Conservation (phyloP, 108 stramenopile species). For the Cyclotella kingstonii region DNA sequence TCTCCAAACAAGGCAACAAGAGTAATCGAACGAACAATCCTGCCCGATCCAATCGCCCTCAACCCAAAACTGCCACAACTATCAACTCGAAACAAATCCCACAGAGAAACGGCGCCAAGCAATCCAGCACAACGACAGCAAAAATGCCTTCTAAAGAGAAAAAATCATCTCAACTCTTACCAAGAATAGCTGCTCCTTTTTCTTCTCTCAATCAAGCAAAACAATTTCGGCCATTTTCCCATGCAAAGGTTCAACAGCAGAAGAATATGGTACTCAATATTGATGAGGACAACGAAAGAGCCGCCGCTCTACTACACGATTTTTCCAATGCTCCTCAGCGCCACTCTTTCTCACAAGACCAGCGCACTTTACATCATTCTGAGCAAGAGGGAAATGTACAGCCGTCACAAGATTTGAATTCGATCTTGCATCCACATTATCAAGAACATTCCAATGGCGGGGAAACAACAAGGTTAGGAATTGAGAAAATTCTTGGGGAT, state of each 20-base stretch:
- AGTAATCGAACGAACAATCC: no score
- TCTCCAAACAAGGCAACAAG: no score
- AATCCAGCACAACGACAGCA: no score
- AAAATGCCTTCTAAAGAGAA: no score
- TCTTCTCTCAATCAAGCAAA: background rate
- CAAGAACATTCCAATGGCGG: conserved; percentile 16
- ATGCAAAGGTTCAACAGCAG: no score
- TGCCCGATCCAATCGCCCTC: no score
- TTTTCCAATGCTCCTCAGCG: conserved; percentile 15
- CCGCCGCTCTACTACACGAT: conserved; percentile 7
- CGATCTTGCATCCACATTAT: background rate
- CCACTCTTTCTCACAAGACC: conserved; percentile 6
- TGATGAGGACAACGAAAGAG: conserved; percentile 5
- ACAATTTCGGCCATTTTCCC: background rate
- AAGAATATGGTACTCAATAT: no score
- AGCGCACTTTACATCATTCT: background rate
- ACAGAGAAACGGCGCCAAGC: no score
- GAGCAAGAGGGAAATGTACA: conserved; percentile 4
- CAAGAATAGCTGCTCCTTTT: no score
- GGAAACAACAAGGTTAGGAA: conserved; percentile 35
- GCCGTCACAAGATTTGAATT: conserved; percentile 6
- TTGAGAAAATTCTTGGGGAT: conserved; percentile 41
- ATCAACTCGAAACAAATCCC: no score
- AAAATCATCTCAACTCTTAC: no score
- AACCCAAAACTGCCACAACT: no score